Evolutionary conservation across 768 basidiomycete species (phyloP).

Genomic region (Boletus subparvulus): DNA sequence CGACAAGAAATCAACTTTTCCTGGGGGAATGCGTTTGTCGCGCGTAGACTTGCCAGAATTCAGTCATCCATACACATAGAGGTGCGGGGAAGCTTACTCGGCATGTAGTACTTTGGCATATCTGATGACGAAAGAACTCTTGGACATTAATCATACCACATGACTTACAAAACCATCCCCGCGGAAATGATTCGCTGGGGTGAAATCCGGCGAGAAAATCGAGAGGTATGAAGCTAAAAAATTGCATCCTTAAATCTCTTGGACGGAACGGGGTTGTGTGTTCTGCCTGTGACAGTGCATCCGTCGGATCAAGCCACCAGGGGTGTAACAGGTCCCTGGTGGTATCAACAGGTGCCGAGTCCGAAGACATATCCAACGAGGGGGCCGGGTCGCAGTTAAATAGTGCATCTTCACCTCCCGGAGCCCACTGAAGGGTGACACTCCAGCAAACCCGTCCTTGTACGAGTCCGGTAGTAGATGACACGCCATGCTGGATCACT

Average conservation of each 20-base stretch:
- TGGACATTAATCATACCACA: conserved; percentile 54
- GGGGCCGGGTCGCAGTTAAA: conserved; percentile 4
- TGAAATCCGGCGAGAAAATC: conserved; percentile 32
- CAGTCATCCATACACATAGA: conserved; percentile 1
- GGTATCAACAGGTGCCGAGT: background rate
- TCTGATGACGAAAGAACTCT: conserved; percentile 44
- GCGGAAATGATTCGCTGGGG: conserved; percentile 36
- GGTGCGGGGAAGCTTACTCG: conserved; percentile 29
- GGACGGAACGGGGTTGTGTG: conserved; percentile 19
- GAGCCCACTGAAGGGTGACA: conserved; percentile 47
- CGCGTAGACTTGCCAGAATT: conserved; percentile 12
- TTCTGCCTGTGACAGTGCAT: background rate
- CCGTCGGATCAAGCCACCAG: conserved; percentile 26
- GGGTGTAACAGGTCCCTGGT: conserved; percentile 9
- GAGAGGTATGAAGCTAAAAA: conserved; percentile 30
- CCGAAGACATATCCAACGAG: background rate
- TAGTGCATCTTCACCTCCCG: conserved; percentile 47
- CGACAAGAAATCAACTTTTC: conserved; percentile 21
- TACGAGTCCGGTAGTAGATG: conserved; percentile 1
- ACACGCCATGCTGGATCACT: background rate
- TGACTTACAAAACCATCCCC: conserved; percentile 48
- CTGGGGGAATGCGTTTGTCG: conserved; percentile 3
- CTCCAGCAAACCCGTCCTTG: conserved; percentile 44
- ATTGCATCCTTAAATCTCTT: conserved; percentile 26
- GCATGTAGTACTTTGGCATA: conserved; percentile 44